Base-by-base conservation (phyloP, 2,329 filamentous ascomycete genomes). In the Escovopsis sp. region DNA sequence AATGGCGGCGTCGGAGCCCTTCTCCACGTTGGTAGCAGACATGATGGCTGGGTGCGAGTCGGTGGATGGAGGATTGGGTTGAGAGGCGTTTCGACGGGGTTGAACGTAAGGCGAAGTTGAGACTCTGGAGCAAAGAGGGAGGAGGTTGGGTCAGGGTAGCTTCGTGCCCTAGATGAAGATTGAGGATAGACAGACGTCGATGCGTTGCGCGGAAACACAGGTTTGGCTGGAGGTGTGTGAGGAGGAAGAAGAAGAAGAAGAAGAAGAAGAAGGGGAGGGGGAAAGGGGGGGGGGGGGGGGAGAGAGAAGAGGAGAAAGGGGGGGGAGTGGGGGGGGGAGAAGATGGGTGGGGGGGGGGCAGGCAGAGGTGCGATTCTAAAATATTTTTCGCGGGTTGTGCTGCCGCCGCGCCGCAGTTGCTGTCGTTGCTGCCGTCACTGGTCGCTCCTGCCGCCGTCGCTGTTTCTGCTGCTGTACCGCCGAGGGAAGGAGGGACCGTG, bases 121-220 rank as follows among this genome's bases (percentile, higher is more conserved):
- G 68, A 79, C 77, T 81, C 76, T 79, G 76, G 70, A 71, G 72
- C 70, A 77, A 75, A 70, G 66, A 72, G 70, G 55, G 54, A 54
- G 54, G 53, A 50, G 50, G 49, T 58, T 54, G 51, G n/a, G 60
- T 61, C 68, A 86, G 81, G 81, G 81, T 86, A 82, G 81, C 81
- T 86, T 73, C 63, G 80, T 84, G 81, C 81, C 81, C 81, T 86
- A 86, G 80, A 76, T 61, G 61, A 53, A 47, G 48, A 48, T 54
- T 57, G 49, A 47, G 45, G 50, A 49, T 55, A 53, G 58, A 61
- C 58, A 61, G 57, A 62, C 58, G 58, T 46, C 58, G 55, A 53
- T 58, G 58, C 58, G 58, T 62, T 62, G 58, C 57, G 58, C 58
- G 58, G 58, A 60, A 55, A 62, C 58, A 61, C 58, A 60, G 52